Base-by-base conservation (phyloP, 306 rosid species). In the Leucaena leucocephala region DNA sequence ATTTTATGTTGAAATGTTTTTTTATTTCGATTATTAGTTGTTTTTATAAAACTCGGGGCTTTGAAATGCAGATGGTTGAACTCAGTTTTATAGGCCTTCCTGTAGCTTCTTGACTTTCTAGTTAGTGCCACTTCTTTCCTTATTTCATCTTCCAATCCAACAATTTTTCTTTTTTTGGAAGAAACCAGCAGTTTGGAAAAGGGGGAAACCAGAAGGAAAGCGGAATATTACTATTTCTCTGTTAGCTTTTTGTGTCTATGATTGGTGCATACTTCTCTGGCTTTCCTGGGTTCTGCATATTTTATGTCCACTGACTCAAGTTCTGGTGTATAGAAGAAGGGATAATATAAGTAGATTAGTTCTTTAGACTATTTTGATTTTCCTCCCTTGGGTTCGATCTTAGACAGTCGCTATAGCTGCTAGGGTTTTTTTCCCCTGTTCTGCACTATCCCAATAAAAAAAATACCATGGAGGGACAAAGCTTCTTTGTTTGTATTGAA, bases 61-160 rank as follows among this genome's bases (percentile, higher is more conserved):
- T 67, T 82, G 78, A 72, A 84, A 76, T 85, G 83, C 91, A 87
- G 85, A 63, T 75, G 74, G 64, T 35, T 43, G 27, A 84, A 44
- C 40, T 33, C 34, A 61, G 71, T 52, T 71, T 80, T 71, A 22
- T 58, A 22, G 54, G 42, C 14, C 64, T 52, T 62, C 40, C 76
- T 68, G 17, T 63, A 64, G 15, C 50, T 49, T 74, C 78, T 82
- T 77, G 65, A 45, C 19, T 45, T 77, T 77, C 84, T 48, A 89
- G 93, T 89, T 78, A 72, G 90, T 89, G 44, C 33, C 43, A 65
- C 52, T 54, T 72, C 71, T 27, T 46, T 14, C 72, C 62, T 62
- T 27, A 11, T 17, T 52, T 72, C 54, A 36, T 17, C 75, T 75
- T 63, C 54, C 16, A 14, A 40, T 12, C 27, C 3, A 54, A 44